These are phyloP conservation scores for Bassia scoparia DNA, from an alignment of 148 eudicot genomes.

Conservation along the genomic window DNA sequence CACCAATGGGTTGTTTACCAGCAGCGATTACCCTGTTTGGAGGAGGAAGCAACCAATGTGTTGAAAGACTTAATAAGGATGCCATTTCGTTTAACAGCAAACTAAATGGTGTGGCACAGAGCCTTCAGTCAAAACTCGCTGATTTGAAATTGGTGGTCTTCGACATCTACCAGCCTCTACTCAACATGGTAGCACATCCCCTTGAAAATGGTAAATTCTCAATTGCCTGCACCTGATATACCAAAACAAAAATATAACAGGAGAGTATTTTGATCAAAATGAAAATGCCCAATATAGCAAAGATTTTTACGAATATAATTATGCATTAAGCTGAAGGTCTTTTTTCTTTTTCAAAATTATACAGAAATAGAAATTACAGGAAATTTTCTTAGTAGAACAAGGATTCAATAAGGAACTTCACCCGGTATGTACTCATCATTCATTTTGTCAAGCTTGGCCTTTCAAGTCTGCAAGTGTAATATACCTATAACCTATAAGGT, in stretches of 20 bases:
- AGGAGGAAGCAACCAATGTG: slow-evolving; percentile 53
- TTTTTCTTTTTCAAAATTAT: not conserved
- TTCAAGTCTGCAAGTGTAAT: too few relatives aligned
- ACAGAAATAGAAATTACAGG: not conserved
- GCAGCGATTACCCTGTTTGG: slow-evolving; percentile 78
- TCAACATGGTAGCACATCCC: slow-evolving; percentile 54
- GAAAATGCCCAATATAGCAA: not conserved
- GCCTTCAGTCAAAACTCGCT: slow-evolving; percentile 37
- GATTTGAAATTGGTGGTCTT: slow-evolving; percentile 63
- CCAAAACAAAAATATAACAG: not conserved
- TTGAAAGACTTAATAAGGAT: slow-evolving; percentile 56
- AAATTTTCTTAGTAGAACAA: too few relatives aligned
- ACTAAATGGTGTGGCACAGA: slow-evolving; percentile 48
- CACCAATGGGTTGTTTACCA: slow-evolving; percentile 86
- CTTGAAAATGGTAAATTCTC: slow-evolving; percentile 47
- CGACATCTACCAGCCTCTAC: slow-evolving; percentile 74
- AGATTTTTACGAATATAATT: not conserved
- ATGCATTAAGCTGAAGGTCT: not conserved
- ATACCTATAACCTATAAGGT: too few relatives aligned
- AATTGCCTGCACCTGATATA: not conserved
- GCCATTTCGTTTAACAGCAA: slow-evolving; percentile 59
- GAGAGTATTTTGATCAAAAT: not conserved
- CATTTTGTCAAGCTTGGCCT: too few relatives aligned
- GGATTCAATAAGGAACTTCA: too few relatives aligned
- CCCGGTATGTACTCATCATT: too few relatives aligned